Evolutionary conservation across 352 stramenopile species (phyloP), one percentile per base, ranked within the genome.

Genomic region (Globisporangium megalacanthum): DNA sequence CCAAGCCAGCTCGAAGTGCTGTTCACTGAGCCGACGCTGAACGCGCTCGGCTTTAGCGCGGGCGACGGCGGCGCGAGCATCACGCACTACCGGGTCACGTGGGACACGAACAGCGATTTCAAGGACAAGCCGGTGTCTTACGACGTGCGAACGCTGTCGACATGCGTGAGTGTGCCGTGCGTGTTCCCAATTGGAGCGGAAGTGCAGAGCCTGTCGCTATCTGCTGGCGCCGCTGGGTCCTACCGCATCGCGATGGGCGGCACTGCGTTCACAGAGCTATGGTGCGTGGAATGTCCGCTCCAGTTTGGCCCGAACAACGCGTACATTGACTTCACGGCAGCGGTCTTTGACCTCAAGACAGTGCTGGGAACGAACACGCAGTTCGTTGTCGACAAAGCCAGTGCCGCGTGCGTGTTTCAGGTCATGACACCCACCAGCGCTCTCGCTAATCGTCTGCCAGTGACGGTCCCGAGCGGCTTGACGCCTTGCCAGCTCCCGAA

Each of bases 181-280:
- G 65, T 80, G 52, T 92, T 97, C 57, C 86, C 92, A 17, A 62
- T 98, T 19, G 95, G 95, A n/a, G 77, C 86, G 6, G 84, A 97
- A 61, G 84, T 98, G 11, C 93, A 98, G 68, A 91, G 75, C 6
- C 61, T 98, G 47, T 85, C 83, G 5, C 60, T 98, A 6, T 94
- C 79, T 45, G 56, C 79, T 10, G 60, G 65, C 20, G 76, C 65
- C 5, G 78, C 70, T 1, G 93, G 93, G 14, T 83, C 72, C 1
- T 96, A 97, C 64, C 79, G 72, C 36, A 77, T 76, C 25, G 86
- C 62, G 51, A 82, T 85, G 3, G 81, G 60, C 49, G 84, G 56
- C 0, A 60, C 58, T 4, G 59, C 60, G 5, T 87, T 78, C 49
- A 70, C 68, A 1, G 64, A 53, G 3, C 46, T 53, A 36, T 15